A percentile compares a stretch with the other conserved stretches of the same genome.
These are phyloP conservation scores for Ophiostoma montium DNA, from an alignment of 2,329 filamentous ascomycete species.

Conservation along the genomic window DNA sequence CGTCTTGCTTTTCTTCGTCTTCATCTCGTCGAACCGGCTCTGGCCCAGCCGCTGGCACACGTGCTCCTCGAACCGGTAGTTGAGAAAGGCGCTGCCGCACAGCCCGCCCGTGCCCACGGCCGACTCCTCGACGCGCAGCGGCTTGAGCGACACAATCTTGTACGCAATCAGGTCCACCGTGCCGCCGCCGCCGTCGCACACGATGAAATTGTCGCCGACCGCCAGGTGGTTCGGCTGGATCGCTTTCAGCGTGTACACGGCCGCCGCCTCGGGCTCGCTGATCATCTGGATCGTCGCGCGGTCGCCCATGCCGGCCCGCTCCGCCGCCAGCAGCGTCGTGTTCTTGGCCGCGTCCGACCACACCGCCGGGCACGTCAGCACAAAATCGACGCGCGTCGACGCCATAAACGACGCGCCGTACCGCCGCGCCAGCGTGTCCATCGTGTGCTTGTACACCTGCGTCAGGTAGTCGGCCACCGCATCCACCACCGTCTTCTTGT, in stretches of 20 bases:
- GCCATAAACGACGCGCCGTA: constrained; percentile 71
- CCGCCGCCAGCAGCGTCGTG: constrained; percentile 62
- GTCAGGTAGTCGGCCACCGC: constrained; percentile 69
- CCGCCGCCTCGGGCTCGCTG: constrained; percentile 66
- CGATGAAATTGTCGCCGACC: constrained; percentile 51
- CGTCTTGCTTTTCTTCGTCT: constrained; percentile 60
- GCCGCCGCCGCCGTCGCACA: constrained; percentile 49
- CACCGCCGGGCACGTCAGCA: constrained; percentile 69
- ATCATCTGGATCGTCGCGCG: constrained; percentile 62
- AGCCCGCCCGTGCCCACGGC: constrained; percentile 66
- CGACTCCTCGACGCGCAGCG: constrained; percentile 61
- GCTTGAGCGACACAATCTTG: constrained; percentile 59
- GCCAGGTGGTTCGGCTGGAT: constrained; percentile 61
- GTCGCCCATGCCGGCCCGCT: constrained; percentile 63
- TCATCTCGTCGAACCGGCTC: constrained; percentile 58
- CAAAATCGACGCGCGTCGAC: constrained; percentile 61
- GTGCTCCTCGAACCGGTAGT: constrained; percentile 69
- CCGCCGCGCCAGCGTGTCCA: constrained; percentile 58
- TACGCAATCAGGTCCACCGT: constrained; percentile 69
- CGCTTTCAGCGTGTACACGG: constrained; percentile 65
- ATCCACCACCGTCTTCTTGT: constrained; percentile 64
- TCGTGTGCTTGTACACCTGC: constrained; percentile 62
- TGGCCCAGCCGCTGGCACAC: constrained; percentile 53
- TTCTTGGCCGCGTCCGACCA: constrained; percentile 82
- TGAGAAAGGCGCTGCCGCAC: constrained; percentile 66